Conservation (phyloP, 2,329 filamentous ascomycete genomes). For the Colletotrichum melonis region DNA sequence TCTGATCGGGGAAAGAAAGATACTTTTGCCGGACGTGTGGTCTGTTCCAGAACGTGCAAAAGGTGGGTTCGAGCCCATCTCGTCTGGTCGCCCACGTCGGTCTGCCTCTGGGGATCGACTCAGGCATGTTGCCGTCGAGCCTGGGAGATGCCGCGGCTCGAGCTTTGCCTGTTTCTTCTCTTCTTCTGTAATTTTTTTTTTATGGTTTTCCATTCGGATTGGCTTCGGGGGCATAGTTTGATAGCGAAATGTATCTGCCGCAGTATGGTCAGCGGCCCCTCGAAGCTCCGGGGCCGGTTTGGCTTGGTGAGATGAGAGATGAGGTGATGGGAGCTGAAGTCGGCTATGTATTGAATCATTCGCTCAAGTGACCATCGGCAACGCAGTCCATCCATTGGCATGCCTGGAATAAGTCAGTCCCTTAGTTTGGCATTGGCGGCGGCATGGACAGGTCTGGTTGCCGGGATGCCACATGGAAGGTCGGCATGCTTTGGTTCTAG, state of each 20-base stretch:
- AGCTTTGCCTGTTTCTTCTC: neutral
- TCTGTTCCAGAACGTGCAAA: conserved; percentile 32
- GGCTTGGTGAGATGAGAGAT: conserved; percentile 1
- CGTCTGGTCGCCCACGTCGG: conserved; percentile 14
- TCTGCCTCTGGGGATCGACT: conserved; percentile 30
- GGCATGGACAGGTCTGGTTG: conserved; percentile 13
- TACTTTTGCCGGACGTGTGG: conserved; percentile 28
- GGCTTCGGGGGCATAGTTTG: neutral
- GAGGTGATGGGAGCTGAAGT: conserved; percentile 9
- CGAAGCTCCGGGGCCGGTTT: neutral
- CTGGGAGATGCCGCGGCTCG: conserved; percentile 18
- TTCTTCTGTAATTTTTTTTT: too few relatives aligned
- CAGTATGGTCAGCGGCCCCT: neutral
- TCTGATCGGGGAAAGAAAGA: conserved; percentile 24
- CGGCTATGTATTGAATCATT: conserved; percentile 20
- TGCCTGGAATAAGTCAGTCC: conserved; percentile 19
- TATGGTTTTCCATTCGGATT: neutral
- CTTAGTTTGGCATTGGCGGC: neutral
- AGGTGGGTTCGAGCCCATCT: conserved; percentile 28
- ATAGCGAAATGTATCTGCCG: neutral
- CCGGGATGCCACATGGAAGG: conserved; percentile 27
- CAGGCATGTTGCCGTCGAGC: conserved; percentile 19
- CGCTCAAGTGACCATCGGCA: neutral
- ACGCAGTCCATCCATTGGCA: conserved; percentile 5
- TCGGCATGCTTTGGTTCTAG: conserved; percentile 9